Conservation (phyloP, 1,284 basidiomycete genomes). For the Taiwanofungus camphoratus region DNA sequence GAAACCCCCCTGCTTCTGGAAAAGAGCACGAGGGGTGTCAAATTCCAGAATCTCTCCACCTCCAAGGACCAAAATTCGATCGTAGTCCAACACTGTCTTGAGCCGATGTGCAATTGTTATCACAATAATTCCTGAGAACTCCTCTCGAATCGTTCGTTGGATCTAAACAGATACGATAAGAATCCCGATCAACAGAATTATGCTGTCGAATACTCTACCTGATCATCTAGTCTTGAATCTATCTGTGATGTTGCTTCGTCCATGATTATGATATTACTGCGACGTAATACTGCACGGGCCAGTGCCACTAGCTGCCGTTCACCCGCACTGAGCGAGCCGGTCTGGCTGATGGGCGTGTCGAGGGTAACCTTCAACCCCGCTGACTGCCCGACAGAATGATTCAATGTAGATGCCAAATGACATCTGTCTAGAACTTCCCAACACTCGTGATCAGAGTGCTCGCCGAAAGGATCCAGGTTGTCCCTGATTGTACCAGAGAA, state of each 20-base stretch:
- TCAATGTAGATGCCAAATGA: conserved; percentile 46
- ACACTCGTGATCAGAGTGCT: conserved; percentile 59
- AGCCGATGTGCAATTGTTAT: conserved; percentile 81
- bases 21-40: conserved; percentile 61
- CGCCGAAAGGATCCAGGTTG: conserved; percentile 70
- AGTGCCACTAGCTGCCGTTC: conserved; percentile 79
- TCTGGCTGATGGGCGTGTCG: conserved; percentile 62
- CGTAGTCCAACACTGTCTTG: conserved; percentile 75
- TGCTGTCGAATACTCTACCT: conserved; percentile 33
- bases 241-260: conserved; percentile 82
- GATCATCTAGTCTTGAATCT: conserved; percentile 65
- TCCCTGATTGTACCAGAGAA: conserved; percentile 83
- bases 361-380: conserved; percentile 30
- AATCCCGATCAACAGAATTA: too few relatives aligned
- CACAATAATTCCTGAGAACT: conserved; percentile 67
- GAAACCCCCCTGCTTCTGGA: conserved; percentile 48
- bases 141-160: conserved; percentile 74
- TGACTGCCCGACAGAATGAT: conserved; percentile 14
- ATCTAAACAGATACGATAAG: conserved; percentile 43
- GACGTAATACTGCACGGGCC: conserved; percentile 66
- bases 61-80: conserved; percentile 75
- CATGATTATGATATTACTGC: conserved; percentile 78
- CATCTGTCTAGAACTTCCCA: conserved; percentile 60
- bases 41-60: conserved; percentile 65
- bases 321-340: conserved; percentile 69